Evolutionary conservation across 2,329 filamentous ascomycete species (phyloP).

Genomic region (Pseudocercospora cruenta): DNA sequence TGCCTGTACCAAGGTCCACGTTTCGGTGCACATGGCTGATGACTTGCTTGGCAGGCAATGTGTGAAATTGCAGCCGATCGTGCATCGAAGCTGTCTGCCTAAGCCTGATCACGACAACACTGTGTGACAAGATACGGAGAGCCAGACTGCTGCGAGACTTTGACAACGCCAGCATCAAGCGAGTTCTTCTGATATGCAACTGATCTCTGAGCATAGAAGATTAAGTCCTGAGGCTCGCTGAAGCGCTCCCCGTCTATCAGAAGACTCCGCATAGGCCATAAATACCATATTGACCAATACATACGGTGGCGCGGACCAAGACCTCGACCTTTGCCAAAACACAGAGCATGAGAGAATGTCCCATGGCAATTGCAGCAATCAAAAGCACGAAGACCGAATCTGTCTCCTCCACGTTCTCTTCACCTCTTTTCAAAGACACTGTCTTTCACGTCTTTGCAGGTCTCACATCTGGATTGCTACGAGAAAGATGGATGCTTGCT

Average conservation of each 20-base stretch:
- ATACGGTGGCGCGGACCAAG: not conserved
- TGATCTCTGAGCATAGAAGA: not conserved
- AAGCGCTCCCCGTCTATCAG: not conserved
- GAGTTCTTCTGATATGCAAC: not conserved
- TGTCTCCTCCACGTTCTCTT: not conserved
- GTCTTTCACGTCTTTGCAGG: not conserved
- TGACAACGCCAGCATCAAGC: not conserved
- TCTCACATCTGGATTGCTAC: not conserved
- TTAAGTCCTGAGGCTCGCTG: not conserved
- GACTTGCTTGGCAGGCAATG: slow-evolving; percentile 69
- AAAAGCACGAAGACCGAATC: not conserved
- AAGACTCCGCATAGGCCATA: not conserved
- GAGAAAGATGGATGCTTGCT: not conserved
- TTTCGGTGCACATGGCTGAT: slow-evolving; percentile 26
- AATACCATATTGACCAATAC: not conserved
- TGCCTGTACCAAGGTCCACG: slow-evolving; percentile 10
- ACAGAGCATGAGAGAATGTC: not conserved
- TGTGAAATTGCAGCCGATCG: slow-evolving; percentile 86
- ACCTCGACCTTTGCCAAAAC: not conserved
- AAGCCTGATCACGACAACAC: not conserved
- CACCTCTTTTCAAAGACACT: not conserved
- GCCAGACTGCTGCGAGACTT: not conserved
- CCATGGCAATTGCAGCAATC: not conserved
- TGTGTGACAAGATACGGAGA: not conserved
- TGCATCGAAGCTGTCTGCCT: slow-evolving; percentile 61